These are phyloP conservation scores for Chlorophyllum brunneum DNA, from an alignment of 768 basidiomycete species.

Conservation along the genomic window DNA sequence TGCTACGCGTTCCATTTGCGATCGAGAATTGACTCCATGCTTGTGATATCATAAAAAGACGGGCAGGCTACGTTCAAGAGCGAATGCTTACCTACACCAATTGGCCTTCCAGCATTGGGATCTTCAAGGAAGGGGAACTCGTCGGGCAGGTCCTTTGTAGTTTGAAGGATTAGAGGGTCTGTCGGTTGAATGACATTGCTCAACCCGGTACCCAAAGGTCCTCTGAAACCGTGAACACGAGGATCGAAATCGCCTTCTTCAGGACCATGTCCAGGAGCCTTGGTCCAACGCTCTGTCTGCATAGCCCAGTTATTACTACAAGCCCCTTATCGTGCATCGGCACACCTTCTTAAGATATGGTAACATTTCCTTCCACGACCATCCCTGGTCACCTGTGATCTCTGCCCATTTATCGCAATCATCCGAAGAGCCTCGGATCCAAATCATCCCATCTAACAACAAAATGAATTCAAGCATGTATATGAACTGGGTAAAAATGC, in stretches of 20 bases:
- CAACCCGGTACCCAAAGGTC: slow-evolving; percentile 5
- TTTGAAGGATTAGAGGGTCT: background rate
- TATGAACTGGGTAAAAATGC: background rate
- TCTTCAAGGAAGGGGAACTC: slow-evolving; percentile 14
- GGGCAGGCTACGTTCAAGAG: background rate
- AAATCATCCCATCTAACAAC: slow-evolving; percentile 20
- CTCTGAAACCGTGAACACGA: slow-evolving; percentile 10
- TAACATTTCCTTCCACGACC: slow-evolving; percentile 22
- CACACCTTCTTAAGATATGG: slow-evolving; percentile 20
- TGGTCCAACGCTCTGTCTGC: background rate
- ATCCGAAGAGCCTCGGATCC: slow-evolving; percentile 20
- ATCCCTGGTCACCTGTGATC: slow-evolving; percentile 19
- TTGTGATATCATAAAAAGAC: background rate
- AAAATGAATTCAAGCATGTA: background rate
- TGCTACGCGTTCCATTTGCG: slow-evolving; percentile 10
- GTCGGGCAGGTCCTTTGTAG: slow-evolving; percentile 8
- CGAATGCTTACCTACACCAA: slow-evolving; percentile 11
- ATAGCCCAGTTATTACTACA: no score
- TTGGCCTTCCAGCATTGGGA: slow-evolving; percentile 12
- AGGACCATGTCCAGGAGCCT: background rate
- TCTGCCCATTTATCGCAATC: slow-evolving; percentile 21
- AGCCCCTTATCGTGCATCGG: no score
- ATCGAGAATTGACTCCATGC: slow-evolving; percentile 10
- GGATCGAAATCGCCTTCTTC: slow-evolving; percentile 13
- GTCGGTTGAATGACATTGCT: background rate